Conservation (phyloP, 345 rosid species). For the Mallotus nudiflorus region DNA sequence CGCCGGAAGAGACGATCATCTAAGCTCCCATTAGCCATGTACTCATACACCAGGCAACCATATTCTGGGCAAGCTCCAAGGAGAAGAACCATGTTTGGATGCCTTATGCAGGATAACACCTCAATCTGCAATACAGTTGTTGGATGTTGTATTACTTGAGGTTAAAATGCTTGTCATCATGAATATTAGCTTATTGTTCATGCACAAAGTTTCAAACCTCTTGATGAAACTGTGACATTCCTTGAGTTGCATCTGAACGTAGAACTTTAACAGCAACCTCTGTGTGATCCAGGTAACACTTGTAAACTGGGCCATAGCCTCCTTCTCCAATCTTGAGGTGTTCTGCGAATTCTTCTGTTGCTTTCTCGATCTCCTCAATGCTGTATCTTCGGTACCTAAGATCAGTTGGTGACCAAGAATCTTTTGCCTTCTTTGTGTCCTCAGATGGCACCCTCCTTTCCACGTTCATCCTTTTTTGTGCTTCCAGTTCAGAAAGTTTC, state of each 20-base stretch:
- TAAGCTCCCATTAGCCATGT: slow-evolving; percentile 92
- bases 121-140: slow-evolving; percentile 49
- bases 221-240: slow-evolving; percentile 76
- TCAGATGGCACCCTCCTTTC: slow-evolving; percentile 24
- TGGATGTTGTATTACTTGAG: not conserved
- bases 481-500: slow-evolving; percentile 27
- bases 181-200: not conserved
- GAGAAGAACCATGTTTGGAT: slow-evolving; percentile 96
- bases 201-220: slow-evolving; percentile 41
- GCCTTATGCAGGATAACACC: slow-evolving; percentile 75
- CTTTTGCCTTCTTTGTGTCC: slow-evolving; percentile 23
- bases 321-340: slow-evolving; percentile 88
- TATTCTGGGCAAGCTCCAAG: slow-evolving; percentile 88
- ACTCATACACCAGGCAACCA: slow-evolving; percentile 85
- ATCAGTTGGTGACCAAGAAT: slow-evolving; percentile 28
- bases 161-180: not conserved
- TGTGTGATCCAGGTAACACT: slow-evolving; percentile 61
- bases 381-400: slow-evolving; percentile 57
- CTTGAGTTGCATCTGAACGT: slow-evolving; percentile 85
- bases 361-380: slow-evolving; percentile 77
- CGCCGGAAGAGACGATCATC: slow-evolving; percentile 68
- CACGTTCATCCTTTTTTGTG: slow-evolving; percentile 29
- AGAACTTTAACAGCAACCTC: slow-evolving; percentile 82
- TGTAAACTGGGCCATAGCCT: slow-evolving; percentile 91
- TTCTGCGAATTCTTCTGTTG: slow-evolving; percentile 52